Evolutionary conservation across 192 early-diverging fungal species (phyloP), one percentile per base, ranked within the genome.

Genomic region (Chytriomyces sp.): DNA sequence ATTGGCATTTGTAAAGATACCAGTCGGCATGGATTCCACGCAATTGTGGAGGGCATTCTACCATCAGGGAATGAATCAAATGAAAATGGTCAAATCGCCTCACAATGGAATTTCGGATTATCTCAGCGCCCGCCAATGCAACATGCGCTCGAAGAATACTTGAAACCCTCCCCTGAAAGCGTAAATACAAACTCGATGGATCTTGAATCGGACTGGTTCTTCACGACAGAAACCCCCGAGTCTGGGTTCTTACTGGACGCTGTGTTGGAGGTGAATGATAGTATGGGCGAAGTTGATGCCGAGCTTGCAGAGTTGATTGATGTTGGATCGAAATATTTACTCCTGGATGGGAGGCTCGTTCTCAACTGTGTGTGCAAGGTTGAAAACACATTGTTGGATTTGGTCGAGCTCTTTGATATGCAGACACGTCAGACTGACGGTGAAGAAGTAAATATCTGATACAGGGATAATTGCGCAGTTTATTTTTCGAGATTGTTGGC

Each of bases 271-370:
- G 7, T 62, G 60, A 16, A 63, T n/a, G 71, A 73, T n/a, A 45
- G n/a, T 4, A 47, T 48, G 53, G 71, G 71, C 16, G 59, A 61
- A 47, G 71, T 73, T 6, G 71, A 73, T 18, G 11, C 28, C n/a
- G n/a, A n/a, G n/a, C n/a, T n/a, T 18, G 71, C 71, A 23, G 44
- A n/a, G 11, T 45, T 73, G 59, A 45, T 73, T 10, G 71, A 73
- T 23, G 60, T 60, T 20, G 71, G 60, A 24, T 46, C 43, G 1
- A 18, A 46, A 1, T 13, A 62, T 7, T 16, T 73, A 9, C 8
- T 63, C 11, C 43, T 62, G 44, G 71, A 72, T 50, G 61, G 71
- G 20, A 28, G 44, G 60, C 24, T 73, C 1, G 18, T 73, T 1
- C n/a, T 63, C 43, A 35, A 63, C 7, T 53, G 26, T 6, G 60